Base-by-base conservation (phyloP, 2,329 filamentous ascomycete genomes). In the Apiospora pterosperma region DNA sequence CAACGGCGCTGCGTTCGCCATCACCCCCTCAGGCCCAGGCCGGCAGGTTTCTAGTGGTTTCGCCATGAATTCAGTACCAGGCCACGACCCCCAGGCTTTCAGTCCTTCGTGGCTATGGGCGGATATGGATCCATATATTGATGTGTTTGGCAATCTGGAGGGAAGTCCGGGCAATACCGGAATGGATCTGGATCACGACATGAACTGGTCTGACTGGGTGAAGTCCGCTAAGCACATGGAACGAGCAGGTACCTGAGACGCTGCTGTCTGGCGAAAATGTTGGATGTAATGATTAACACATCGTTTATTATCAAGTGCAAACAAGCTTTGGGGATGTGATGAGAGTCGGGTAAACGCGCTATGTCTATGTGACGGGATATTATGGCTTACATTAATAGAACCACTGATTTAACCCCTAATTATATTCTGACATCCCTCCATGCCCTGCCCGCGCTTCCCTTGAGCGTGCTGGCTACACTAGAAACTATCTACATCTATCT, bases 121-220 rank as follows among this genome's bases (percentile, higher is more conserved):
- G 3, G 73, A 74, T 36, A 58, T 65, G 5, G 75, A 77, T 4
- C 67, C 72, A 0, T 65, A 66, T 1, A 52, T 65, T 1, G 73
- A 76, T 12, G 62, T 69, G 0, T 74, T 76, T 21, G 48, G 16
- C 6, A 34, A 34, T 1, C 7, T 34, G 28, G 48, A 55, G 28
- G 48, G 48, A 6, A 70, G 68, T 6, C 28, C 62, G 3, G 42
- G 55, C 39, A 68, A 74, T 62, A 62, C 73, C 0, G 70, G 75
- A 31, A 69, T 77, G 65, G 72, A 77, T 10, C 65, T 76, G 5
- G 74, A 76, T 4, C 67, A 62, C 0, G 72, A 72, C 0, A 66
- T 79, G 1, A 70, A 80, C 60, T 80, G 77, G 78, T 72, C 76
- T 36, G 68, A 68, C 12, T 79, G 77, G 77, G 62, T 80, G 3